Conservation (phyloP, 2,329 filamentous ascomycete species). For the Claviceps fusiformis region DNA sequence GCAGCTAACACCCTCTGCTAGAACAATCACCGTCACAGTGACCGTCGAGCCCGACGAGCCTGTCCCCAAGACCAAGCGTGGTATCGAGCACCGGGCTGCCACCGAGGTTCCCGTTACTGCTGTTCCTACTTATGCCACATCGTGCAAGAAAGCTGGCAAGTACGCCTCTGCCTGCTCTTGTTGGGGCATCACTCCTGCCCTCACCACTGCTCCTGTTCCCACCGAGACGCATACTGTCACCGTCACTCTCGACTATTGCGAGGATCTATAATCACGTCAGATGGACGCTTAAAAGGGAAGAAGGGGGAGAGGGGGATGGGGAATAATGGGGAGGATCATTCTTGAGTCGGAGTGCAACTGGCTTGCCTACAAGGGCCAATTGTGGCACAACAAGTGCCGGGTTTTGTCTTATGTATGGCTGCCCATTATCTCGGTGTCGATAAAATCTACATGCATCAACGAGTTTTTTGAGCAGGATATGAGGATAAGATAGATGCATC, state of each 20-base stretch:
- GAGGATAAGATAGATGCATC: not conserved
- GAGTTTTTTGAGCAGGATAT: not conserved
- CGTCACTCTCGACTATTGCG: conserved; percentile 27
- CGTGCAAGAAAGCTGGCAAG: conserved; percentile 18
- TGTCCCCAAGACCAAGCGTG: conserved; percentile 16
- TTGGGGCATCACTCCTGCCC: conserved; percentile 28
- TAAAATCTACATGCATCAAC: not conserved
- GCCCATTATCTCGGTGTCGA: not conserved
- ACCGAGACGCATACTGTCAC: conserved; percentile 29
- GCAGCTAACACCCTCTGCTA: conserved; percentile 1
- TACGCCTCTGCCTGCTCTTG: conserved; percentile 31
- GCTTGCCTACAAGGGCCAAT: not conserved
- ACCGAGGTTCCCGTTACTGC: conserved; percentile 17
- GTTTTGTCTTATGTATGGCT: not conserved
- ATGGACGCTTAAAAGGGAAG: too few relatives aligned
- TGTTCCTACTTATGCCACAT: conserved; percentile 27
- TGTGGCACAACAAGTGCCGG: not conserved
- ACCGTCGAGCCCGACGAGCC: conserved; percentile 21
- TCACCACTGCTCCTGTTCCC: conserved; percentile 24
- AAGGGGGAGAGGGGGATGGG: not conserved
- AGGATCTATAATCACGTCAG: conserved; percentile 16
- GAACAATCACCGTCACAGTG: conserved; percentile 25
- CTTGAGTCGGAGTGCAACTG: not conserved
- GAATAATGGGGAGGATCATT: too few relatives aligned
- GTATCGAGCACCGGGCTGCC: conserved; percentile 16